Percentiles rank a stretch among this genome's conserved stretches.
Conservation (phyloP, 768 basidiomycete species). For the Suillus placidus region DNA sequence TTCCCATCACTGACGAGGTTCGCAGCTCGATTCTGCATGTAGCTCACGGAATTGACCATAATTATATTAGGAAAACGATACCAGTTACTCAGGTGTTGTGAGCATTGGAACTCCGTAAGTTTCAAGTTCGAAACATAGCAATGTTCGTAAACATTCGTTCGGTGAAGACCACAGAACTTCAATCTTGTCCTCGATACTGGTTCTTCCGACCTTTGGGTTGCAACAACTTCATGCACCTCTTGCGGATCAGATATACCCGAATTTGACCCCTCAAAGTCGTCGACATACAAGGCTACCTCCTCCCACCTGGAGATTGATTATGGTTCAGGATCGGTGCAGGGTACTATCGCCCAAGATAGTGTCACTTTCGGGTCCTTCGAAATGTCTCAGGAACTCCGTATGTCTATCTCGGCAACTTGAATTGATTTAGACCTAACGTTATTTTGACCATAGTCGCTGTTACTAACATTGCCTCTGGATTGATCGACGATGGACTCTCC, state of each 20-base stretch:
- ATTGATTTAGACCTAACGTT: not conserved
- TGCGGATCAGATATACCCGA: slow-evolving; percentile 46
- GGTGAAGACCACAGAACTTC: slow-evolving; percentile 62
- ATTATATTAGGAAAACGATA: slow-evolving; percentile 49
- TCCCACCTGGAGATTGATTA: slow-evolving; percentile 50
- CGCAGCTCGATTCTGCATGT: slow-evolving; percentile 10
- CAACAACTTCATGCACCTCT: slow-evolving; percentile 46
- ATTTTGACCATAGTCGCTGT: slow-evolving; percentile 56
- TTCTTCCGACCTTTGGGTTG: slow-evolving; percentile 89
- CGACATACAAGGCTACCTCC: slow-evolving; percentile 34
- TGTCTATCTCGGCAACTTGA: slow-evolving; percentile 24
- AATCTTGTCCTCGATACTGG: slow-evolving; percentile 90
- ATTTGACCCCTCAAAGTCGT: slow-evolving; percentile 49
- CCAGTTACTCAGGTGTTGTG: slow-evolving; percentile 59
- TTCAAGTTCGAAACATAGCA: not conserved
- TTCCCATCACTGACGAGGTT: slow-evolving; percentile 57
- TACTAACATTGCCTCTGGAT: slow-evolving; percentile 42
- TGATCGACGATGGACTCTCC: slow-evolving; percentile 55
- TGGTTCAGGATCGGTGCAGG: slow-evolving; percentile 70
- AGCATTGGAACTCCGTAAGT: slow-evolving; percentile 67
- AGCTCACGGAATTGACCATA: not conserved
- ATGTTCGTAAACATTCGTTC: not conserved
- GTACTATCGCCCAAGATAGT: slow-evolving; percentile 57
- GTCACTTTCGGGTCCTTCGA: slow-evolving; percentile 69
- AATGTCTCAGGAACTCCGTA: slow-evolving; percentile 59